Evolutionary conservation across 2,329 filamentous ascomycete species (phyloP).

Genomic region (Lizonia empirigonia): DNA sequence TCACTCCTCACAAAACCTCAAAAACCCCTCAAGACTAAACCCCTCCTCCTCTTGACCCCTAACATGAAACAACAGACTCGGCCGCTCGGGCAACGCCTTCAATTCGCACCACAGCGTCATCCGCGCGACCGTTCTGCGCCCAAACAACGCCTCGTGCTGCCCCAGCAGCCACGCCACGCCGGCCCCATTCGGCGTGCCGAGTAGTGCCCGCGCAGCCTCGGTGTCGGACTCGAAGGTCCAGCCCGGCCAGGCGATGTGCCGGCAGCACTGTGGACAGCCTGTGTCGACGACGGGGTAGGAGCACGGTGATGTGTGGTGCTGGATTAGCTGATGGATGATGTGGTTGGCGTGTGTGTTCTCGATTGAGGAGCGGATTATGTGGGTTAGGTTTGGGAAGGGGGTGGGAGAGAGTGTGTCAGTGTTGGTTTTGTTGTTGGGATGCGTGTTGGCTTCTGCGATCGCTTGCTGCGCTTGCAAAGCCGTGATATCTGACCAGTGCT

Average conservation of each 20-base stretch:
- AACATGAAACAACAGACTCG: not conserved
- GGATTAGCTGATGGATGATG: not conserved
- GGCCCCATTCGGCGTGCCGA: slow-evolving; percentile 13
- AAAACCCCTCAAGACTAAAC: too few relatives aligned
- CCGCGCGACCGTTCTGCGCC: not conserved
- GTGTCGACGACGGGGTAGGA: not conserved
- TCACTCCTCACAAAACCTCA: not conserved
- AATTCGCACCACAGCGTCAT: not conserved
- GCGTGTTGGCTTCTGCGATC: too few relatives aligned
- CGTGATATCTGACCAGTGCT: slow-evolving; percentile 22
- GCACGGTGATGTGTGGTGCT: not conserved
- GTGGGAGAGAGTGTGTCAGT: not conserved
- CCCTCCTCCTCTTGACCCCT: not conserved
- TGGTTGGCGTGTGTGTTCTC: slow-evolving; percentile 2
- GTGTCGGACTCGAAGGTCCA: not conserved
- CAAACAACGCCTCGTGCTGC: slow-evolving; percentile 2
- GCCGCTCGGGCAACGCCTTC: not conserved
- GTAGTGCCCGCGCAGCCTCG: slow-evolving; percentile 4
- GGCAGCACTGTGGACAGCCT: not conserved
- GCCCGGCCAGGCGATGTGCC: not conserved
- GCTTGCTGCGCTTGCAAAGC: slow-evolving; percentile 12
- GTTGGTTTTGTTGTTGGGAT: too few relatives aligned
- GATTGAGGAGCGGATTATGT: slow-evolving; percentile 10
- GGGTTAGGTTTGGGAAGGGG: not conserved
- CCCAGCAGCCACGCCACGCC: slow-evolving; percentile 11